Conservation (phyloP, 2,329 filamentous ascomycete species). For the Neofusicoccum cordaticola region DNA sequence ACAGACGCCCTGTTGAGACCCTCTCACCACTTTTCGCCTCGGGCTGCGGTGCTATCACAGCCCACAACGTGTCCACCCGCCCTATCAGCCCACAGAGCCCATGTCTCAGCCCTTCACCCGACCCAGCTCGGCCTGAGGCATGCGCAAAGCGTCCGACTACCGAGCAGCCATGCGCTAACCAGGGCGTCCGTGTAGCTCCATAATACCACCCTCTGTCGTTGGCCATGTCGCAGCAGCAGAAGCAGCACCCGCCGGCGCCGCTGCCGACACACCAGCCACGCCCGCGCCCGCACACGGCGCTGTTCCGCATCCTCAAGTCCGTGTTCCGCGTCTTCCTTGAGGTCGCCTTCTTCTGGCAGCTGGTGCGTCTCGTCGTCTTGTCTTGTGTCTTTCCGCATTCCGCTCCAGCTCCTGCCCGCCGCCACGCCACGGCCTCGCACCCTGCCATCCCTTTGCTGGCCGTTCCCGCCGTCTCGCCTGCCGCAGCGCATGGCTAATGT, state of each 20-base stretch:
- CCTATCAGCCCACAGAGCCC: not conserved
- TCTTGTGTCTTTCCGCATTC: not conserved
- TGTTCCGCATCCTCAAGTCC: constrained; percentile 26
- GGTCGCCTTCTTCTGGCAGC: constrained; percentile 40
- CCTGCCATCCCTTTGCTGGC: not conserved
- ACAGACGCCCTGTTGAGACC: not conserved
- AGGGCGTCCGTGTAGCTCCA: not conserved
- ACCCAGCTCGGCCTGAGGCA: constrained; percentile 10
- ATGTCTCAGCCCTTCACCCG: constrained; percentile 7
- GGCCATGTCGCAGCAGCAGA: constrained; percentile 8
- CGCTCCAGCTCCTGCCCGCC: not conserved
- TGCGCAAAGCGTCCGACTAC: not conserved
- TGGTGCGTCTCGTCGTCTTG: constrained; percentile 28
- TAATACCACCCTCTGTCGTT: not conserved
- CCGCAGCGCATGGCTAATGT: constrained; percentile 16
- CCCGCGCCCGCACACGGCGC: not conserved
- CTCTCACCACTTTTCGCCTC: constrained; percentile 13
- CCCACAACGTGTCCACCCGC: constrained; percentile 1
- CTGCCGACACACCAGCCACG: not conserved
- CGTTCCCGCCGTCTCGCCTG: not conserved
- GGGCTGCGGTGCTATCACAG: constrained; percentile 4
- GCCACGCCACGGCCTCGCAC: not conserved
- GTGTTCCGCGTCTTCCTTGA: constrained; percentile 35
- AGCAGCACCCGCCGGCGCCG: not conserved
- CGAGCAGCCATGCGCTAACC: constrained; percentile 13